Evolutionary conservation across 441 rosid species (phyloP).

Genomic region (Gossypium gossypioides): DNA sequence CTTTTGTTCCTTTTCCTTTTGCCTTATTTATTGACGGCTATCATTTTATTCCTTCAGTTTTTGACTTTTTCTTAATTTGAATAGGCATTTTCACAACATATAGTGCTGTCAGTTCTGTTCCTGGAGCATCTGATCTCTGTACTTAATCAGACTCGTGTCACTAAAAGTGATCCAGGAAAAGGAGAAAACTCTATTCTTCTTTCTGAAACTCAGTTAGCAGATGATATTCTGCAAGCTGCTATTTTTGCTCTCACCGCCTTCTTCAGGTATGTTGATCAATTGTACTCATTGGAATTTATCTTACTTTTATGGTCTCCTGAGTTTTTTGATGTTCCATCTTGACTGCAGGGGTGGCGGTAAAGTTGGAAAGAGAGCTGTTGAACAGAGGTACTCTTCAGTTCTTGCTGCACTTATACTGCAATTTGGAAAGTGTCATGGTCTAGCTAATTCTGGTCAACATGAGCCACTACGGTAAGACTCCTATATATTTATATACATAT

Average conservation of each 20-base stretch:
- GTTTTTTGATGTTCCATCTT: constrained; percentile 23
- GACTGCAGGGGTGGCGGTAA: constrained; percentile 88
- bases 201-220: constrained; percentile 44
- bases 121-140: constrained; percentile 75
- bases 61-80: constrained; percentile 10
- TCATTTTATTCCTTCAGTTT: constrained; percentile 6
- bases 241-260: constrained; percentile 85
- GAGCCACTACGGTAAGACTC: constrained; percentile 68
- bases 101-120: constrained; percentile 61
- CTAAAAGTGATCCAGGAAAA: constrained; percentile 51
- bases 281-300: constrained; percentile 13
- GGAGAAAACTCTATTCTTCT: constrained; percentile 42
- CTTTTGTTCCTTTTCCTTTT: neutral
- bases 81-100: constrained; percentile 86
- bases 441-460: constrained; percentile 72
- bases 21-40: neutral
- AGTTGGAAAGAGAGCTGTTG: constrained; percentile 88
- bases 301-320: constrained; percentile 13
- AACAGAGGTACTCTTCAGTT: constrained; percentile 81
- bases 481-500: neutral
- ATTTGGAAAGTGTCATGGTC: constrained; percentile 89
- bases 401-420: constrained; percentile 85
- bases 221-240: constrained; percentile 79
- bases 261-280: constrained; percentile 55
- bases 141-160: constrained; percentile 48